phyloP scores from a whole-genome alignment of 1,139 yeast genomes.

The Saccharomyces hybrid region DNA sequence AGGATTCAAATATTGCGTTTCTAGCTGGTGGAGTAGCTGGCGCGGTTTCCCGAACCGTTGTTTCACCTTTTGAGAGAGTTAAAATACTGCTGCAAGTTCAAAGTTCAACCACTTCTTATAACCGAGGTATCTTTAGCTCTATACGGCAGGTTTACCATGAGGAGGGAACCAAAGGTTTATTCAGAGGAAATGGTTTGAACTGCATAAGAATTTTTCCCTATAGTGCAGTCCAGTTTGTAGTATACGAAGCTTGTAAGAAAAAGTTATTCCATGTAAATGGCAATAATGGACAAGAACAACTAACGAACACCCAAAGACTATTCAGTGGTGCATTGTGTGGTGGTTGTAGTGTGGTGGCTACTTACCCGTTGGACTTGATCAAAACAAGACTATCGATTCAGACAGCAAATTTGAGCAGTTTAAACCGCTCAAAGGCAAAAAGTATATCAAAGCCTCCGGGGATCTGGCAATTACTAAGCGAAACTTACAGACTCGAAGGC shows the following conservation, averaged over 20 bases:
- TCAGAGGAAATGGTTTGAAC: conserved; percentile 85
- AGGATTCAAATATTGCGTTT: conserved; percentile 56
- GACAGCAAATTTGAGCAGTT: conserved; percentile 64
- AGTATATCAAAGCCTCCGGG: conserved; percentile 52
- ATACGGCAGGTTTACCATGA: conserved; percentile 73
- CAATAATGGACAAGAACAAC: conserved; percentile 32
- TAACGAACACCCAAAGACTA: conserved; percentile 51
- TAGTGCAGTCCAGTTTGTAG: conserved; percentile 89
- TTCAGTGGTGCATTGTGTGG: conserved; percentile 81
- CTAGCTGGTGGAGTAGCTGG: conserved; percentile 82
- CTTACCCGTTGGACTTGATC: conserved; percentile 88
- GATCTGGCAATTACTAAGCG: conserved; percentile 48
- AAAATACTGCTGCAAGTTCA: conserved; percentile 88
- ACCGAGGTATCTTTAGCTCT: conserved; percentile 70
- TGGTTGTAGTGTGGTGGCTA: conserved; percentile 66
- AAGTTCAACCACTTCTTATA: conserved; percentile 49
- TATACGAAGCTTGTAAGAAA: conserved; percentile 66
- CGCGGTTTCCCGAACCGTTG: conserved; percentile 85
- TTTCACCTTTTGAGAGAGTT: conserved; percentile 91
- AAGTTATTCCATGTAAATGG: conserved; percentile 36
- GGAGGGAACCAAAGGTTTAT: conserved; percentile 84
- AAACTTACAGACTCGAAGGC: conserved; percentile 71
- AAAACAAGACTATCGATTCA: conserved; percentile 85
- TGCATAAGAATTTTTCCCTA: conserved; percentile 89
- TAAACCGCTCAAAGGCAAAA: conserved; percentile 39